phyloP scores from a whole-genome alignment of 148 eudicot species.

The Vaccinium corymbosum region DNA sequence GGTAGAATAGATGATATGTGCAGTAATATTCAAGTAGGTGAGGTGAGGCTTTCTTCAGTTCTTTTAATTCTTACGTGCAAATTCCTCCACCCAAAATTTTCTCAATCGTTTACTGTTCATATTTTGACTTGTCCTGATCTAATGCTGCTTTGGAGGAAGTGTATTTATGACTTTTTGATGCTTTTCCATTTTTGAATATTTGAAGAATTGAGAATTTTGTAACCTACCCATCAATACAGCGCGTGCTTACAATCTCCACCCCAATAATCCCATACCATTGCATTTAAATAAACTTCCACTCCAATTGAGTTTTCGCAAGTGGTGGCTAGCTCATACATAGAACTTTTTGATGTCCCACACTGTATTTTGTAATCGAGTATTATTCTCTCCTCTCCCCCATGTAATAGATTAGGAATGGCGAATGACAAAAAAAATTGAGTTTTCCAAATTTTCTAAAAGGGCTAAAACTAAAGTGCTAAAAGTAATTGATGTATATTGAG shows the following conservation, averaged over 20 bases:
- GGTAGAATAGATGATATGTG: no score
- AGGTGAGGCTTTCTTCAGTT: slow-evolving; percentile 5
- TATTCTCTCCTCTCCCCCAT: no score
- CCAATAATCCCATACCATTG: background rate
- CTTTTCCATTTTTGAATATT: background rate
- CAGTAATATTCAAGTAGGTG: background rate
- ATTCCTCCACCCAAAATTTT: slow-evolving; percentile 10
- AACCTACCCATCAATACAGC: background rate
- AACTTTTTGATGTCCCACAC: no score
- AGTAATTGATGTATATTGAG: no score
- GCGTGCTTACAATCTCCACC: background rate
- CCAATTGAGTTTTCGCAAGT: no score
- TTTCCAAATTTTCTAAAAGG: no score
- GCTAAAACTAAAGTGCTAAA: no score
- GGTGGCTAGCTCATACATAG: no score
- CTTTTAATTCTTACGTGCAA: slow-evolving; percentile 4
- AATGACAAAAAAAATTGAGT: no score
- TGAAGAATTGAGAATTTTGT: background rate
- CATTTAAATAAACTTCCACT: no score
- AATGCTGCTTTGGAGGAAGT: background rate
- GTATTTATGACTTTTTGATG: background rate
- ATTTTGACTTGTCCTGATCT: background rate
- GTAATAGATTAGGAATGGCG: no score
- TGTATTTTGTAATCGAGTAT: no score
- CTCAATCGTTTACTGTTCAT: background rate